Conservation (phyloP, 2,329 filamentous ascomycete genomes). For the Paraphoma sp. region DNA sequence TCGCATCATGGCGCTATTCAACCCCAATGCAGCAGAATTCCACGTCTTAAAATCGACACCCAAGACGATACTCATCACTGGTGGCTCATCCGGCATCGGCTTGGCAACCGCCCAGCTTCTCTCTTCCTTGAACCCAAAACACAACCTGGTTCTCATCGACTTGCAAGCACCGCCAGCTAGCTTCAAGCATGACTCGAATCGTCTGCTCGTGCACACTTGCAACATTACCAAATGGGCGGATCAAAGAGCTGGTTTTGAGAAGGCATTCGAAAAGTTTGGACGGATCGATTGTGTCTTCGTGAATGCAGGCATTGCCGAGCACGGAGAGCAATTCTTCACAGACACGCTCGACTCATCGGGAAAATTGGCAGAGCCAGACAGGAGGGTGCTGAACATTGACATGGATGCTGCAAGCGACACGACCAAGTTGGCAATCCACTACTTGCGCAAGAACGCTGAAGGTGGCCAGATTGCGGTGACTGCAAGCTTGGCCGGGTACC, state of each 20-base stretch:
- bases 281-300: constrained; percentile 57
- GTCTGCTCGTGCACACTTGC: constrained; percentile 48
- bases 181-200: constrained; percentile 33
- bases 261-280: constrained; percentile 50
- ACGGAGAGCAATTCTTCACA: constrained; percentile 58
- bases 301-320: constrained; percentile 58
- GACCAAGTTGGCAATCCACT: constrained; percentile 57
- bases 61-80: constrained; percentile 49
- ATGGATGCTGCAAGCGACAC: constrained; percentile 56
- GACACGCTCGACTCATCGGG: constrained; percentile 52
- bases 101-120: constrained; percentile 50
- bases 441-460: constrained; percentile 50
- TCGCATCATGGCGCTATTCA: constrained; percentile 32
- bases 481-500: constrained; percentile 57
- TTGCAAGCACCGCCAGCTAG: constrained; percentile 43
- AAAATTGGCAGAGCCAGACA: constrained; percentile 54
- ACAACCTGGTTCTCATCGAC: constrained; percentile 53
- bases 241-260: constrained; percentile 54
- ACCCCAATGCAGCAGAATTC: constrained; percentile 25
- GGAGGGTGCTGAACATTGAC: constrained; percentile 54
- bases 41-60: constrained; percentile 29
- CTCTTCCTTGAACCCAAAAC: constrained; percentile 44
- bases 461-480: constrained; percentile 57
- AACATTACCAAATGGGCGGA: constrained; percentile 55
- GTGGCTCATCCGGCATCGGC: constrained; percentile 50